These are phyloP conservation scores for Mollisiaceae sp. DNA, from an alignment of 2,329 filamentous ascomycete genomes.

Conservation along the genomic window DNA sequence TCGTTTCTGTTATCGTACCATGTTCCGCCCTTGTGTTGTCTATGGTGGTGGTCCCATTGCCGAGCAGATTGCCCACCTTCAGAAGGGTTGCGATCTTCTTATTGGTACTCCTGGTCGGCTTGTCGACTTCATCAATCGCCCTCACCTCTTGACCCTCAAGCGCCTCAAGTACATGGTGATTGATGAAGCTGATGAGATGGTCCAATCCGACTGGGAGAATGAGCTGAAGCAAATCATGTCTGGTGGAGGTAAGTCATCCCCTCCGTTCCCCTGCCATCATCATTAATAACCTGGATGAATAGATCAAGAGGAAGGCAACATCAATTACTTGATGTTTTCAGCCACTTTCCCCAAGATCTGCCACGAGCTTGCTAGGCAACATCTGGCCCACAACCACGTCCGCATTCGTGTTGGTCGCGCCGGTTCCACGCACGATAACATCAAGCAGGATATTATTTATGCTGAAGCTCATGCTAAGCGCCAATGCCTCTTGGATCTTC, in stretches of 20 bases:
- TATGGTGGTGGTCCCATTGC: constrained; percentile 82
- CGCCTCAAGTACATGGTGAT: constrained; percentile 84
- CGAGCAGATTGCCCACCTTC: constrained; percentile 74
- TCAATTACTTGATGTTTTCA: constrained; percentile 84
- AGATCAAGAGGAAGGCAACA: constrained; percentile 75
- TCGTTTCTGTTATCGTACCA: constrained; percentile 91
- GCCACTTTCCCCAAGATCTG: constrained; percentile 88
- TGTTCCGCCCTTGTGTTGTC: constrained; percentile 87
- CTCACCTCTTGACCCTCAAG: constrained; percentile 69
- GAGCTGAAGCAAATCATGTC: constrained; percentile 77
- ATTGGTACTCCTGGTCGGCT: constrained; percentile 89
- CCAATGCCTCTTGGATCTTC: constrained; percentile 71
- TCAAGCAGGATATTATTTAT: constrained; percentile 76
- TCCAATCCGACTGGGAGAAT: constrained; percentile 77
- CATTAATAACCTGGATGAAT: constrained; percentile 39
- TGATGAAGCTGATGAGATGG: constrained; percentile 94
- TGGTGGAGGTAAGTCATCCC: constrained; percentile 71
- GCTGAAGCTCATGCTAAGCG: constrained; percentile 72
- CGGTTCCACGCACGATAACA: constrained; percentile 82
- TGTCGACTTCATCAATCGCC: constrained; percentile 78
- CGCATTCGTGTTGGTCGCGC: constrained; percentile 87
- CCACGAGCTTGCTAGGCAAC: constrained; percentile 76
- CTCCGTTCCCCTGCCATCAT: not conserved
- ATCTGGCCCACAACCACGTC: constrained; percentile 75
- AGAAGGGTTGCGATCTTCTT: constrained; percentile 86